Conservation (phyloP, 2,329 filamentous ascomycete genomes). For the Hymenoscyphus linearis region DNA sequence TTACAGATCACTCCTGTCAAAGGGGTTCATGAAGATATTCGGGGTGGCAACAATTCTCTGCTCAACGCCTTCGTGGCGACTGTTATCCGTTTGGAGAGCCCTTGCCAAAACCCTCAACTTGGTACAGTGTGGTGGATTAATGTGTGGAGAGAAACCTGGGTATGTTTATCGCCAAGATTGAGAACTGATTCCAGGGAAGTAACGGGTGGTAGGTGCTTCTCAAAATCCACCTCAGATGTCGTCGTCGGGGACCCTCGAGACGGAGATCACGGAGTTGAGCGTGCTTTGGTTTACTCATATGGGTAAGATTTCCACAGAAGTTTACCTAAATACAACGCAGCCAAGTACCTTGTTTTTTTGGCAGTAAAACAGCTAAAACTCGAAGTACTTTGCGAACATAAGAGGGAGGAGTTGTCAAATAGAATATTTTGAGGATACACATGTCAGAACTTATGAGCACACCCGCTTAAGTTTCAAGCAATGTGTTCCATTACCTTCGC, state of each 20-base stretch:
- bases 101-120: background rate
- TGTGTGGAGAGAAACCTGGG: background rate
- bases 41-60: too few species aligned
- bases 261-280: background rate
- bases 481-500: background rate
- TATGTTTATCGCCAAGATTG: background rate
- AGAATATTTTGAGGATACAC: too few species aligned
- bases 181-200: background rate
- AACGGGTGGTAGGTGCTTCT: background rate
- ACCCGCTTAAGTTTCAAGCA: background rate
- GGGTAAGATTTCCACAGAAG: background rate
- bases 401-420: too few species aligned
- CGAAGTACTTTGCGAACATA: too few species aligned
- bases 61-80: background rate
- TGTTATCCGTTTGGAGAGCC: background rate
- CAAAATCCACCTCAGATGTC: background rate
- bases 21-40: too few species aligned
- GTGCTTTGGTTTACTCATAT: background rate
- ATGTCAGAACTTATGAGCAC: too few species aligned
- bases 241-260: background rate
- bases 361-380: too few species aligned
- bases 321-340: too few species aligned
- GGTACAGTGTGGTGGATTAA: background rate
- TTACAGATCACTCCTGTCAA: too few species aligned
- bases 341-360: too few species aligned